Conservation (phyloP, 495 filamentous ascomycete species). For the Hyphodiscus hymeniophilus region DNA sequence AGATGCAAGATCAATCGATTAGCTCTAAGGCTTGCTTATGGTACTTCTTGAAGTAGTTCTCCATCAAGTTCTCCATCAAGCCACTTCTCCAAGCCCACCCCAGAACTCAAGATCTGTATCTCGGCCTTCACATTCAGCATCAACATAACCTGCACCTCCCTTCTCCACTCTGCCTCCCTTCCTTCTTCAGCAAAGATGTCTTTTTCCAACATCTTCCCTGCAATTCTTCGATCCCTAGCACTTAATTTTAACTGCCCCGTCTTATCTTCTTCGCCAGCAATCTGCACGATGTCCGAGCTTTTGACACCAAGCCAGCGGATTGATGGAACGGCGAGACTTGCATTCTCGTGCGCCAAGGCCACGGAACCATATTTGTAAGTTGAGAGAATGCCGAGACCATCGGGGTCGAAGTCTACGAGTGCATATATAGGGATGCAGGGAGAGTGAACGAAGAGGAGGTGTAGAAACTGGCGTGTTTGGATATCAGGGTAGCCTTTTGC, state of each 20-base stretch:
- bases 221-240: conserved; percentile 59
- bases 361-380: conserved; percentile 83
- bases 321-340: conserved; percentile 43
- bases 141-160: conserved; percentile 78
- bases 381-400: conserved; percentile 78
- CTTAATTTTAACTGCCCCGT: conserved; percentile 44
- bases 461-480: conserved; percentile 63
- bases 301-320: conserved; percentile 72
- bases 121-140: conserved; percentile 83
- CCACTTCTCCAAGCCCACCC: conserved; percentile 55
- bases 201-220: conserved; percentile 53
- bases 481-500: conserved; percentile 93
- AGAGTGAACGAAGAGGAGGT: conserved; percentile 28
- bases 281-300: conserved; percentile 43
- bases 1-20: no score
- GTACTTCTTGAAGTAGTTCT: conserved; percentile 4
- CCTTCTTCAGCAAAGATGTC: conserved; percentile 39
- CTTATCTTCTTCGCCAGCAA: conserved; percentile 14
- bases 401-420: conserved; percentile 79
- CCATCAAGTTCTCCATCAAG: conserved; percentile 43
- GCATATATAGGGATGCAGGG: conserved; percentile 47
- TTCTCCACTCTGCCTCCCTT: conserved; percentile 43
- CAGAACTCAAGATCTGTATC: conserved; percentile 70
- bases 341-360: conserved; percentile 62
- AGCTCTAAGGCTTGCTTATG: no score